Base-by-base conservation (phyloP, 169 alveolate genomes). In the Plasmodium ovale region DNA sequence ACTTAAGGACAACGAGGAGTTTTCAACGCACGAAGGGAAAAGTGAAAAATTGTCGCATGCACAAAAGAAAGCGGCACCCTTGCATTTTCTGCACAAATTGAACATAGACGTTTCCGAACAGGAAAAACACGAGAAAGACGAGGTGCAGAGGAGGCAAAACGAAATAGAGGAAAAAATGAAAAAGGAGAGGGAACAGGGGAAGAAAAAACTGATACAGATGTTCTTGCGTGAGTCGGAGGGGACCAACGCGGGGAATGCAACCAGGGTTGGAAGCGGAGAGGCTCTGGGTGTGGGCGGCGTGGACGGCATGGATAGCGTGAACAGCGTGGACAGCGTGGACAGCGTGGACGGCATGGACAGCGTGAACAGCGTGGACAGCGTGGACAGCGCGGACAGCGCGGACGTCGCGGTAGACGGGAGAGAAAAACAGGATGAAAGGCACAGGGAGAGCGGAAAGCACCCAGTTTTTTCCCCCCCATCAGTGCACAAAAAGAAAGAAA, bases 1-100 rank as follows among this genome's bases (percentile, higher is more conserved):
- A 27, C 62, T 2, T 7, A 23, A 21, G 9, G 59, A 67, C 19
- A 19, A 7, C 16, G 70, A 59, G 10, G 29, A 59, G 10, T 23
- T 59, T 23, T 44, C 6, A 23, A 10, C 44, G 10, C 25, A 59
- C 10, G 70, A 2, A 59, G 49, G 19, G 42, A 27, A 59, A 27
- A 53, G 31, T 1, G 51, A 49, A 3, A 51, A 70, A 70, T 14
- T 14, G 12, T 14, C 68, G 7, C 51, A 70, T 53, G 16, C 51
- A 51, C 68, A 70, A 51, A 70, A 33, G 6, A 70, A 53, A 33
- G 33, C 33, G 5, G 64, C 85, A 0, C 85, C 85, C n/a, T 70
- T 35, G 0, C 14, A 70, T 10, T 70, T 70, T 70, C 51, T 70
- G n/a, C 25, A 47, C 7, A 70, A 70, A 53, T 29, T 70, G 31